These are phyloP conservation scores for Violaceomyces palustris DNA, from an alignment of 1,284 basidiomycete species.

Conservation along the genomic window DNA sequence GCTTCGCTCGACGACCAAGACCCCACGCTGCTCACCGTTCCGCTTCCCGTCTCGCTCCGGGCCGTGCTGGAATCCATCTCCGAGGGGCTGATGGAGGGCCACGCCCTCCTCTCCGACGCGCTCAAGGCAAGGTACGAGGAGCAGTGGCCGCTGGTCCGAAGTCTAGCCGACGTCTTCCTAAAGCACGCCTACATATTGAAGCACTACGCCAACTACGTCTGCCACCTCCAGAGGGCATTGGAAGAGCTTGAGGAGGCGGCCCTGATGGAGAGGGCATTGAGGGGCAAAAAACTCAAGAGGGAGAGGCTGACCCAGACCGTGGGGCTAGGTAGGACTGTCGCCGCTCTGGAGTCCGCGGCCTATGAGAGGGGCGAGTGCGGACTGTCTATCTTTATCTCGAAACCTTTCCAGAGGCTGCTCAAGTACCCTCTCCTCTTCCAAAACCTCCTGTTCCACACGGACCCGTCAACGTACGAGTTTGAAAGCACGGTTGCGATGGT, in stretches of 20 bases:
- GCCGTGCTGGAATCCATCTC: conserved; percentile 33
- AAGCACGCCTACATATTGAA: conserved; percentile 34
- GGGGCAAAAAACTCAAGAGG: conserved; percentile 39
- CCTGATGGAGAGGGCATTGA: conserved; percentile 42
- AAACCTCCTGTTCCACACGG: conserved; percentile 73
- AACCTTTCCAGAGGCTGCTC: conserved; percentile 91
- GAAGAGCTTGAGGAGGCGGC: conserved; percentile 42
- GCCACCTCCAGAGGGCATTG: conserved; percentile 39
- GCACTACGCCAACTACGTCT: conserved; percentile 38
- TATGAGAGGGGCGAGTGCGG: conserved; percentile 84
- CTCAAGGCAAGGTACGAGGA: conserved; percentile 41
- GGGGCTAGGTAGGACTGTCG: conserved; percentile 46
- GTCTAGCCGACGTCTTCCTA: conserved; percentile 41
- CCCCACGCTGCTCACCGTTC: conserved; percentile 23
- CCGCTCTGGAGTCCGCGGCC: conserved; percentile 67
- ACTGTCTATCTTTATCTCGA: conserved; percentile 85
- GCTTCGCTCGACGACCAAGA: conserved; percentile 9
- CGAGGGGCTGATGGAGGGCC: conserved; percentile 35
- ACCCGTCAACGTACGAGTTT: conserved; percentile 93
- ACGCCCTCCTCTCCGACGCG: conserved; percentile 34
- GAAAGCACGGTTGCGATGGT: conserved; percentile 94
- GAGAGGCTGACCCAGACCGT: conserved; percentile 42
- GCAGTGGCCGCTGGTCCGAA: conserved; percentile 45
- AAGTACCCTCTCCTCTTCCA: conserved; percentile 97
- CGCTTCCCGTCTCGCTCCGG: conserved; percentile 32